Percentiles rank a stretch among this genome's conserved stretches.
Conservation (phyloP, 1,284 basidiomycete genomes). For the Meira miltonrushii region DNA sequence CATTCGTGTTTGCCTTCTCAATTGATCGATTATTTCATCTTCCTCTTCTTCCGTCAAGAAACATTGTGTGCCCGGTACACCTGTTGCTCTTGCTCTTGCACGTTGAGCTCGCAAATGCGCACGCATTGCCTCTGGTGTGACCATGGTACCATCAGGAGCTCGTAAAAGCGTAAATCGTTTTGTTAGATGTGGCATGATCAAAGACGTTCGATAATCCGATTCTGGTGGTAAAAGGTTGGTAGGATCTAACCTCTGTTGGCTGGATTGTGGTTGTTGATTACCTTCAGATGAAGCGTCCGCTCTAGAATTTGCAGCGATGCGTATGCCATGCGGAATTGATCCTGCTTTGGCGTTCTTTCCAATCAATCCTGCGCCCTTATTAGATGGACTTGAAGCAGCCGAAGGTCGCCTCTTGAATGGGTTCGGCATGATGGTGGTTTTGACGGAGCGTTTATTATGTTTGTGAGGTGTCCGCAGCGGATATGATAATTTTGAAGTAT, state of each 20-base stretch:
- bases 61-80: slow-evolving; percentile 17
- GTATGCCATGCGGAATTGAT: too few species aligned
- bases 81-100: slow-evolving; percentile 32
- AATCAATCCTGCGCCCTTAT: too few species aligned
- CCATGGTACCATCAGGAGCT: slow-evolving; percentile 38
- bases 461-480: too few species aligned
- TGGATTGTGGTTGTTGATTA: background rate
- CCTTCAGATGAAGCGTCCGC: too few species aligned
- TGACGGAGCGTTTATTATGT: too few species aligned
- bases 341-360: too few species aligned
- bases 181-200: slow-evolving; percentile 48
- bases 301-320: too few species aligned
- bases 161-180: slow-evolving; percentile 40
- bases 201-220: slow-evolving; percentile 34
- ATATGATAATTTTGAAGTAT: too few species aligned
- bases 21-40: slow-evolving; percentile 44
- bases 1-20: slow-evolving; percentile 20
- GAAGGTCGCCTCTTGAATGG: too few species aligned
- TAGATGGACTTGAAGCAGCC: too few species aligned
- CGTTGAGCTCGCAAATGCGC: slow-evolving; percentile 40
- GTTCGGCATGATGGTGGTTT: too few species aligned
- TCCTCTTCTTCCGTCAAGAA: slow-evolving; percentile 48
- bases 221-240: slow-evolving; percentile 29
- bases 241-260: background rate
- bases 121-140: slow-evolving; percentile 45